Evolutionary conservation across 441 rosid genomes (phyloP), one percentile per base, ranked within the genome.

Genomic region (Gossypium laxum): DNA sequence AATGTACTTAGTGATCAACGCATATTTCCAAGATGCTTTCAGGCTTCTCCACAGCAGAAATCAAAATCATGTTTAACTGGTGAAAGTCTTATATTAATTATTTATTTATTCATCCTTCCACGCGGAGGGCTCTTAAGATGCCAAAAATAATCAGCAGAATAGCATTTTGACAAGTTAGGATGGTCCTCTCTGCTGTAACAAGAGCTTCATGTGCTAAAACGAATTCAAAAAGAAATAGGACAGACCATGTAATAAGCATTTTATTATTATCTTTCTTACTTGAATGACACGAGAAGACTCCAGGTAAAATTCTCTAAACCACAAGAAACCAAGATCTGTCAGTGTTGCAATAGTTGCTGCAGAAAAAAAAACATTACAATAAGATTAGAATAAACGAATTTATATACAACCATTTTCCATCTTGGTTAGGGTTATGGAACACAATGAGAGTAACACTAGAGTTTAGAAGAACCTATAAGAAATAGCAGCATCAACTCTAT

Each of bases 211-310:
- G 64, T 17, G 67, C 73, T 67, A 51, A n/a, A 67, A 67, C 12
- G 70, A 12, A 45, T 41, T 32, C 51, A 67, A 61, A 43, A 76
- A 72, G 21, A 17, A 65, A 71, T 58, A 22, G 22, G 48, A 51
- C 30, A 10, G 30, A 34, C 28, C 22, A 62, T 54, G 38, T 24
- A 67, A 18, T 17, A 69, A 28, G 5, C 48, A 73, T 21, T 60
- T 26, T 38, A 21, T 54, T 38, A 71, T 61, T 57, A 48, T 50
- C 10, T 79, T 52, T 56, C 64, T 73, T 83, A 95, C 99, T 97
- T 95, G 99, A 81, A 95, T 95, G 74, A 92, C 99, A 74, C 95
- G 99, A 74, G 99, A 92, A 76, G 99, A 95, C 85, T 95, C 98
- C 90, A 95, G 74, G 81, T 95, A 95, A 83, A 95, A 95, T 82